phyloP scores from a whole-genome alignment of 495 filamentous ascomycete species.

The Haplographium delicatum region DNA sequence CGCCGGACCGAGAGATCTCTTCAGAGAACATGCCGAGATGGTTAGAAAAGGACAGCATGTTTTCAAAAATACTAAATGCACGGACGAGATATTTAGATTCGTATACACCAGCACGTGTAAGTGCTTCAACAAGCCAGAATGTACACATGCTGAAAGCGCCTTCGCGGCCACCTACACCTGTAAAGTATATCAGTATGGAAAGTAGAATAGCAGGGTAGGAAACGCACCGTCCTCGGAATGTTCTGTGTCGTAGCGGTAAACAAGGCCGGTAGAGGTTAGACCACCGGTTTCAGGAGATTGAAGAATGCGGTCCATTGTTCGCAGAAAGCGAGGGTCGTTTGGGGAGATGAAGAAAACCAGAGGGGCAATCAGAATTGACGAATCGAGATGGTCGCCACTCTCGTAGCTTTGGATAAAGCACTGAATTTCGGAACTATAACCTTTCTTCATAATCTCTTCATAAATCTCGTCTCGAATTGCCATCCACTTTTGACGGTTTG shows the following conservation, averaged over 20 bases:
- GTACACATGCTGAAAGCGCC: slow-evolving; percentile 77
- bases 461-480: slow-evolving; percentile 56
- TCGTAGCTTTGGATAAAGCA: slow-evolving; percentile 72
- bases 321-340: slow-evolving; percentile 65
- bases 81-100: slow-evolving; percentile 56
- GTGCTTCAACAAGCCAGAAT: slow-evolving; percentile 72
- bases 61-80: slow-evolving; percentile 66
- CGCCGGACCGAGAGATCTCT: slow-evolving; percentile 64
- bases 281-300: slow-evolving; percentile 65
- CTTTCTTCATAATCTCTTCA: slow-evolving; percentile 68
- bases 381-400: slow-evolving; percentile 59
- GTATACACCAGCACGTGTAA: slow-evolving; percentile 62
- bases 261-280: slow-evolving; percentile 62
- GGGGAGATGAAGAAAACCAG: slow-evolving; percentile 71
- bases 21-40: slow-evolving; percentile 72
- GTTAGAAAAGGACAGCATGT: slow-evolving; percentile 66
- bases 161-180: slow-evolving; percentile 67
- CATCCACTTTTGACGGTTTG: slow-evolving; percentile 58
- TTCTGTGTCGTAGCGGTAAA: slow-evolving; percentile 64
- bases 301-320: slow-evolving; percentile 63
- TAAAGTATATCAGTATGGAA: background rate
- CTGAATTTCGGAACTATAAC: slow-evolving; percentile 55
- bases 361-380: slow-evolving; percentile 65
- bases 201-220: background rate
- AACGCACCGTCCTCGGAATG: slow-evolving; percentile 59